Base-by-base conservation (phyloP, 805 yeast genomes). In the Metschnikowia noctiluminum region DNA sequence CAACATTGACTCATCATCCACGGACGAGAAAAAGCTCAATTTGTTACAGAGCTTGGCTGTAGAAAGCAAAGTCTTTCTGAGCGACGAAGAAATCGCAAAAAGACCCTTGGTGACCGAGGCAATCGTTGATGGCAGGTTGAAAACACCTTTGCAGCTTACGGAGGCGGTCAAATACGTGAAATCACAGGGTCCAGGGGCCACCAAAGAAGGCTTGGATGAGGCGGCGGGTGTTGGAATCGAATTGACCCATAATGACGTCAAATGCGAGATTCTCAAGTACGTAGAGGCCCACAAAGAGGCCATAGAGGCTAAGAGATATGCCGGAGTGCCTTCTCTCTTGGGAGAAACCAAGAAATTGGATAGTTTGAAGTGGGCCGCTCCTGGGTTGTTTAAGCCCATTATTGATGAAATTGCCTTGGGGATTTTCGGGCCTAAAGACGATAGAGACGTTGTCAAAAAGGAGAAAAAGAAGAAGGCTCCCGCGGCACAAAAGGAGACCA, bases 341-440 rank as follows among this genome's bases (percentile, higher is more conserved):
- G 91, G 90, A 3, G 84, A 82, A 40, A 80, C 88, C 52, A 89
- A 88, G 76, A 79, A 76, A 55, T 62, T 89, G 40, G 84, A 89
- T 4, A 80, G 73, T 15, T 77, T 94, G 67, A 89, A 88, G 70
- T 94, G 97, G 96, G 98, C 98, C 8, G 79, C 86, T 42, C 96
- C 97, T 35, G 79, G 84, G 44, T 73, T 80, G 47, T 88, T 94
- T 73, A 94, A 94, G 70, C 96, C 96, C 12, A 77, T 81, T 26
- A 85, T 94, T 57, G 99, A 94, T 64, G 82, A 77, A 38, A 81
- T 86, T 60, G 71, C 90, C n/a, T 66, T 87, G 52, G 80, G 71
- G 38, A 68, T 85, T 12, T 71, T 91, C 49, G 99, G 99, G 35
- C 98, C 98, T 46, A 92, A 92, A 68, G 99, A 94, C 64, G 98